phyloP scores from a whole-genome alignment of 75 land plant species.

The Picea glauca region DNA sequence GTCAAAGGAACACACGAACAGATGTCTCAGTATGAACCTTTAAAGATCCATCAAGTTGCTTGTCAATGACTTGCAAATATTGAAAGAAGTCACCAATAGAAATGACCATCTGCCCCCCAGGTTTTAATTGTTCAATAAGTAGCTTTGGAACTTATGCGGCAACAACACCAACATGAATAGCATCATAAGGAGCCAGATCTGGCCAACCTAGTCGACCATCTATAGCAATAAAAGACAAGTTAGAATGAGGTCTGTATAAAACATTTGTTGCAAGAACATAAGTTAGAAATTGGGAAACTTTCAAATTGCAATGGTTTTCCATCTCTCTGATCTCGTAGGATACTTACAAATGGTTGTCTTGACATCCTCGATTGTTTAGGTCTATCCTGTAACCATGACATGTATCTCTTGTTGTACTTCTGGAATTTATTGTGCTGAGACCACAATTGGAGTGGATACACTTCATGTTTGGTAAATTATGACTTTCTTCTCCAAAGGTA shows the following conservation, averaged over 20 bases:
- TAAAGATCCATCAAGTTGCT: slow-evolving; percentile 66
- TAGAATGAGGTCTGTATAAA: not conserved
- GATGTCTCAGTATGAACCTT: slow-evolving; percentile 48
- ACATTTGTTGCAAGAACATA: not conserved
- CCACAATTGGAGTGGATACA: no score
- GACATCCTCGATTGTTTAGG: no score
- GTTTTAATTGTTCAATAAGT: slow-evolving; percentile 85
- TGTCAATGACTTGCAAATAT: slow-evolving; percentile 77
- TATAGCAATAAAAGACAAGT: slow-evolving; percentile 7
- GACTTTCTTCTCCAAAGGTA: no score
- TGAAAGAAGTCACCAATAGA: slow-evolving; percentile 87
- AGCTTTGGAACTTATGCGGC: slow-evolving; percentile 74
- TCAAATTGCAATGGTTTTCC: not conserved
- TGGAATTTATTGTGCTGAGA: no score
- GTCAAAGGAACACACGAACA: slow-evolving; percentile 88
- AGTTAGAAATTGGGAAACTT: not conserved
- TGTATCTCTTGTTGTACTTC: no score
- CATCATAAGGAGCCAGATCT: slow-evolving; percentile 79
- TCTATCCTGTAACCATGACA: no score
- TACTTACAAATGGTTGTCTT: no score
- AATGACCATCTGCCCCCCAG: slow-evolving; percentile 92
- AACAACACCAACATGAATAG: slow-evolving; percentile 94
- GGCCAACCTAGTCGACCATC: slow-evolving; percentile 91
- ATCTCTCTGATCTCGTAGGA: not conserved
- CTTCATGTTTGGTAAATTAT: no score